A percentile compares a stretch with the other conserved stretches of the same genome.
phyloP scores from a whole-genome alignment of 352 stramenopile species.

The Globisporangium nodosum region DNA sequence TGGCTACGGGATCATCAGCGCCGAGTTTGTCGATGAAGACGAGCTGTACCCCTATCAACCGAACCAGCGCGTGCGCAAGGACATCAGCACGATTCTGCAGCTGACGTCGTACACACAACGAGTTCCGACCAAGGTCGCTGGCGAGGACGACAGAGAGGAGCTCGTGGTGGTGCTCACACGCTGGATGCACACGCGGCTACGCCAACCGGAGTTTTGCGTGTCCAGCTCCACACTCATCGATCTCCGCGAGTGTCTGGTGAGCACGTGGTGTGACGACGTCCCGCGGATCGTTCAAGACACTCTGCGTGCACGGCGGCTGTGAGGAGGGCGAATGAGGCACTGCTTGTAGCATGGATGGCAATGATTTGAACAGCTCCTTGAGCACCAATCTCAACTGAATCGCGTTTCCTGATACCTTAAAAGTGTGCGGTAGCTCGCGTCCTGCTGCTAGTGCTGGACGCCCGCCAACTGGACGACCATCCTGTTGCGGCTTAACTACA shows the following conservation, averaged over 20 bases:
- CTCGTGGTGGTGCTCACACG: constrained; percentile 33
- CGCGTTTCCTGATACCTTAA: not conserved
- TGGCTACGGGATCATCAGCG: constrained; percentile 27
- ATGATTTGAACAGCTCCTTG: not conserved
- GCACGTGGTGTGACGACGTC: too few relatives aligned
- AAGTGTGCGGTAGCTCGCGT: too few relatives aligned
- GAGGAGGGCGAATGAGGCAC: not conserved
- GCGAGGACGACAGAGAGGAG: constrained; percentile 12
- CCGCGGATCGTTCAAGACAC: not conserved
- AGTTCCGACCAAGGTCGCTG: constrained; percentile 12
- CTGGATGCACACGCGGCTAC: constrained; percentile 31
- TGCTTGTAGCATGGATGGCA: too few relatives aligned
- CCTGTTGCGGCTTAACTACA: not conserved
- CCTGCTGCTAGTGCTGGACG: not conserved
- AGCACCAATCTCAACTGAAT: not conserved
- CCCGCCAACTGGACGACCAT: not conserved
- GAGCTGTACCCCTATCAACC: constrained; percentile 37
- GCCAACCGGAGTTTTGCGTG: constrained; percentile 16
- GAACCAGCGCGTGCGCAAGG: constrained; percentile 30
- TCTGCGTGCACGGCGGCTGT: not conserved
- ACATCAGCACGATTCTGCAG: constrained; percentile 27
- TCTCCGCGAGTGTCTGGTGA: too few relatives aligned
- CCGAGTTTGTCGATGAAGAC: constrained; percentile 36
- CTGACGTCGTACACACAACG: constrained; percentile 12
- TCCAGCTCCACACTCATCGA: too few relatives aligned